Conservation (phyloP, 495 filamentous ascomycete genomes). For the Podospora sp. region DNA sequence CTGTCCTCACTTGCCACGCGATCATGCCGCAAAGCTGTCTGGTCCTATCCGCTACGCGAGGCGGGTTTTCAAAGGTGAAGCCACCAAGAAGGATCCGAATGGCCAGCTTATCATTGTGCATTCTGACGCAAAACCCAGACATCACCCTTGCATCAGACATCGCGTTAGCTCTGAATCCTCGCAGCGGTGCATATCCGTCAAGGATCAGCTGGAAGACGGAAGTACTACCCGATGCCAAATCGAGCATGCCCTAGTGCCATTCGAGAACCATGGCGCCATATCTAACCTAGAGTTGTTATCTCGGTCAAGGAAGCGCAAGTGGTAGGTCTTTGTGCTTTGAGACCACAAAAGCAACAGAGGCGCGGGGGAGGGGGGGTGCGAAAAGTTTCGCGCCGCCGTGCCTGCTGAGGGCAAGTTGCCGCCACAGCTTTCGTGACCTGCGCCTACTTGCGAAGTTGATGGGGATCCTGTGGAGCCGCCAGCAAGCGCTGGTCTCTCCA, state of each 20-base stretch:
- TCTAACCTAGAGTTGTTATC: not conserved
- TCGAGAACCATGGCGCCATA: not conserved
- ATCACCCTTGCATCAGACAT: not conserved
- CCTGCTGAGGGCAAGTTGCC: not conserved
- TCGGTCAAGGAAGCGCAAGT: not conserved
- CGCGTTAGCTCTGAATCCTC: not conserved
- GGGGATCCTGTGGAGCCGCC: not conserved
- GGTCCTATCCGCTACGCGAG: not conserved
- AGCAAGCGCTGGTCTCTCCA: not conserved
- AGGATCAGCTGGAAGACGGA: not conserved
- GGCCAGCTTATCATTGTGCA: conserved; percentile 13
- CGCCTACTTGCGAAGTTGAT: not conserved
- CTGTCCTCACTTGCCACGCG: conserved; percentile 10
- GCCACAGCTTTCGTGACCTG: not conserved
- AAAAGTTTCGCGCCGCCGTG: not conserved
- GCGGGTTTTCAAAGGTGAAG: not conserved
- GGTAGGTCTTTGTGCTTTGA: not conserved
- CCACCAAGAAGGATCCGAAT: not conserved
- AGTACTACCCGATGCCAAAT: not conserved
- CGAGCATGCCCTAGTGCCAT: not conserved
- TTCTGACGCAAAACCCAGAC: conserved; percentile 1
- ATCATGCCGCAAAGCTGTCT: conserved; percentile 1
- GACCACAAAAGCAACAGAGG: too few relatives aligned
- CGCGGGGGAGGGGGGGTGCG: not conserved
- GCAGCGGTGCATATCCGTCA: not conserved